Base-by-base conservation (phyloP, 1,284 basidiomycete species). In the Vanrija sp. region DNA sequence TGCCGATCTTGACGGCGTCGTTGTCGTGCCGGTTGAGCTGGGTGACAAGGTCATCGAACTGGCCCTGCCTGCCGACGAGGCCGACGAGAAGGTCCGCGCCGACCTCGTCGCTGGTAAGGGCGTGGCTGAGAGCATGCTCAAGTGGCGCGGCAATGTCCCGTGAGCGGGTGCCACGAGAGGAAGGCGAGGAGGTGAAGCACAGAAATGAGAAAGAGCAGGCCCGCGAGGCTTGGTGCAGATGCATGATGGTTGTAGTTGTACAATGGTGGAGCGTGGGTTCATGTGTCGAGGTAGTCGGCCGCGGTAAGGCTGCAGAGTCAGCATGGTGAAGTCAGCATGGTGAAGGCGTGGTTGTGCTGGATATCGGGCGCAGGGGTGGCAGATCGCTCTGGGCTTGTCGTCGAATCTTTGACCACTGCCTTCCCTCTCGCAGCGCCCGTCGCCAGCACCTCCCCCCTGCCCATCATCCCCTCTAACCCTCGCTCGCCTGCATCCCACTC, bases 1-100 rank as follows among this genome's bases (percentile, higher is more conserved):
- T 16, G 92, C 86, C 15, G 94, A 98, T 70, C 81, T 86, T 54
- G 90, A 97, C 69, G 94, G 94, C 0, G 91, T 95, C 0, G 89
- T 97, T 1, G 88, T 86, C 64, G 83, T 96, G 16, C 86, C 90
- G 1, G 77, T 73, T 23, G 78, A 75, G 3, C 64, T 86, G 52
- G 80, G 84, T 12, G 78, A 79, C 16, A 73, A 84, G 60, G 89
- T 91, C 3, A 65, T 86, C 8, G 80, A 83, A 47, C 61, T 85
- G 26, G 89, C 88, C 16, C 65, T 68, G 18, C 82, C 83, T 64
- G 86, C 84, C 9, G 80, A 82, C 58, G 81, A 82, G 50, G 79
- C 88, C 7, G 93, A 97, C 73, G 85, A 79, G 21, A 80, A 78
- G 61, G 91, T 90, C 59, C 82, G 89, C 81, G 77, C 78, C 49